Evolutionary conservation across 208 protist genomes (phyloP), one percentile per base, ranked within the genome.

Genomic region (Trypanosoma platydactyli): DNA sequence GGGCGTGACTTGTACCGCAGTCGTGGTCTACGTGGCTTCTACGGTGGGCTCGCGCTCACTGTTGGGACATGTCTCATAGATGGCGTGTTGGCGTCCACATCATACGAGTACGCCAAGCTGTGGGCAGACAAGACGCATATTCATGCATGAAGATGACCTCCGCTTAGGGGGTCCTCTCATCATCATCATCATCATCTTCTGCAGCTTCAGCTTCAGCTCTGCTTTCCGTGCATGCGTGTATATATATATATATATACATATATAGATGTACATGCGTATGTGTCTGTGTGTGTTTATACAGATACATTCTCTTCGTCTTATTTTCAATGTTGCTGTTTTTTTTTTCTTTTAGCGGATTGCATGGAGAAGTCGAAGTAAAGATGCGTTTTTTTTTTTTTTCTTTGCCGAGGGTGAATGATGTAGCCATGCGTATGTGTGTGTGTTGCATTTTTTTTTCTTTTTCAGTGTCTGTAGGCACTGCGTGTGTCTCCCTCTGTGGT

Each of bases 41-140:
- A 84, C 69, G 81, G 78, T 35, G 89, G 89, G 0, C 51, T 91
- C 27, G 58, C 66, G 40, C 77, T 94, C 25, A 94, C 77, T 51
- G 74, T 92, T 27, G 76, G 71, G 45, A 74, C 89, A 33, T 92
- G 84, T 56, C 70, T 91, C 25, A 56, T 92, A 48, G 89, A 94
- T 44, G 89, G 89, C 12, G 77, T 76, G 27, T 74, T 92, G 51
- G 83, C 89, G 15, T 92, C 86, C 0, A 86, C 77, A 25, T 86
- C 81, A 20, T 94, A 94, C 80, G 89, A 94, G 71, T 94, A 89
- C 65, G 89, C 89, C 45, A 92, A 91, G 70, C 65, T 94, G 48
- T 94, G 84, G 84, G 56, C 88, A 0, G 88, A 94, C 27, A 50
- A 52, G 27, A 50, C n/a, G 33, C 51, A 64, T 24, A 30, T 49